Evolutionary conservation across 2,329 filamentous ascomycete genomes (phyloP), one percentile per base, ranked within the genome.

Genomic region (Cercospora sp.): DNA sequence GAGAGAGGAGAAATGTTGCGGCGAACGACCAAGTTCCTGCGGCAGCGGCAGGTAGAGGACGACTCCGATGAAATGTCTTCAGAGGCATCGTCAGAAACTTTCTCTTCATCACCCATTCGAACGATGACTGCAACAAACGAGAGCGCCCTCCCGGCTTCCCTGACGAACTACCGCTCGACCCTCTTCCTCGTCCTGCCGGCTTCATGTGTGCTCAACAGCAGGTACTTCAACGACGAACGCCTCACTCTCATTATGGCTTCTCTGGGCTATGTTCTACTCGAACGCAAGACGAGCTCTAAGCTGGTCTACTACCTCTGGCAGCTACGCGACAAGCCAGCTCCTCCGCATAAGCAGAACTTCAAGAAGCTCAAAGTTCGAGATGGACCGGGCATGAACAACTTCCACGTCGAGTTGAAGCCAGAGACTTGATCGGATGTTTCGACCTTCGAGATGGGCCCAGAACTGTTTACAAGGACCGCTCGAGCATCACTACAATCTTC

Each of bases 271-370:
- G 79, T 79, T 12, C 80, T 89, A 74, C 78, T 85, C 9, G 83
- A 87, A 73, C 86, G 84, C 71, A 97, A 97, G 80, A 83, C 88
- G 71, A 95, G 92, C 1, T 85, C 90, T 55, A 97, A 97, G 79
- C 83, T 99, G 61, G 88, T 92, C 23, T 98, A 97, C 79, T 94
- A 93, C 71, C 84, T 98, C n/a, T 97, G 94, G 91, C 87, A 82
- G 72, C 85, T 86, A 68, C 78, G 76, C 13, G 68, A 72, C 7
- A 28, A 60, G 16, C 60, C 63, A 6, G 75, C 70, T 70, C 60
- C 73, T 71, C 60, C 76, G 10, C 67, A 71, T 40, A 75, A 73
- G 60, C 68, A 69, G 60, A 74, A 76, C 12, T 91, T 90, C 76
- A 84, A 84, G 68, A 98, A 98, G 80, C 86, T 87, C 69, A 90